Percentiles rank a stretch among this genome's conserved stretches.
Conservation (phyloP, 1,284 basidiomycete species). For the Leccinum pachyderme region DNA sequence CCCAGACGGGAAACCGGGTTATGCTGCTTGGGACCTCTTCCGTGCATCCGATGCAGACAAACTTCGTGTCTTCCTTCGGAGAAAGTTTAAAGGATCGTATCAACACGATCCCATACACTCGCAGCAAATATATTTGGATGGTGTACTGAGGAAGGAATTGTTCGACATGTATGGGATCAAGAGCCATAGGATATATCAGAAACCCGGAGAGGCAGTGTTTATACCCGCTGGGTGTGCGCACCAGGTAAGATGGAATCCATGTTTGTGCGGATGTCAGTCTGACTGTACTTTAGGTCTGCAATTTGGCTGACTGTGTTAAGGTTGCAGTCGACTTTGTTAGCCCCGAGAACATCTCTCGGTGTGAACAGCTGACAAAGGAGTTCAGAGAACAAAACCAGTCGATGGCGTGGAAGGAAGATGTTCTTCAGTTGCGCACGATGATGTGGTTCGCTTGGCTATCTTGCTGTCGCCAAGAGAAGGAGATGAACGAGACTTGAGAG, state of each 20-base stretch:
- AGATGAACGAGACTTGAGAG: slow-evolving; percentile 35
- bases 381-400: slow-evolving; percentile 86
- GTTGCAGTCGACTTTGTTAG: slow-evolving; percentile 96
- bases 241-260: slow-evolving; percentile 56
- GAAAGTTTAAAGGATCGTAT: slow-evolving; percentile 51
- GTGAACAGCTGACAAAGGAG: slow-evolving; percentile 82
- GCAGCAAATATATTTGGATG: slow-evolving; percentile 85
- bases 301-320: slow-evolving; percentile 91
- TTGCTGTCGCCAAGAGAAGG: slow-evolving; percentile 52
- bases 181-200: slow-evolving; percentile 85
- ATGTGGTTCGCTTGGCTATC: slow-evolving; percentile 92
- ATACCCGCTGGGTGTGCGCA: slow-evolving; percentile 96
- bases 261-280: slow-evolving; percentile 2
- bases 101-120: slow-evolving; percentile 87
- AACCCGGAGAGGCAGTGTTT: slow-evolving; percentile 91
- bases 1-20: slow-evolving; percentile 68
- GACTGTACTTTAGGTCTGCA: slow-evolving; percentile 57
- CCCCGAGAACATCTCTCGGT: slow-evolving; percentile 85
- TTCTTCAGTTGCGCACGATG: slow-evolving; percentile 87
- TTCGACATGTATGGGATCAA: slow-evolving; percentile 67
- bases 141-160: slow-evolving; percentile 64
- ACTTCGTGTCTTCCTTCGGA: slow-evolving; percentile 71
- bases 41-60: slow-evolving; percentile 79
- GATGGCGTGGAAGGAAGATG: slow-evolving; percentile 92
- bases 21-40: slow-evolving; percentile 92